Base-by-base conservation (phyloP, 352 stramenopile genomes). In the Blastocystis sp. region DNA sequence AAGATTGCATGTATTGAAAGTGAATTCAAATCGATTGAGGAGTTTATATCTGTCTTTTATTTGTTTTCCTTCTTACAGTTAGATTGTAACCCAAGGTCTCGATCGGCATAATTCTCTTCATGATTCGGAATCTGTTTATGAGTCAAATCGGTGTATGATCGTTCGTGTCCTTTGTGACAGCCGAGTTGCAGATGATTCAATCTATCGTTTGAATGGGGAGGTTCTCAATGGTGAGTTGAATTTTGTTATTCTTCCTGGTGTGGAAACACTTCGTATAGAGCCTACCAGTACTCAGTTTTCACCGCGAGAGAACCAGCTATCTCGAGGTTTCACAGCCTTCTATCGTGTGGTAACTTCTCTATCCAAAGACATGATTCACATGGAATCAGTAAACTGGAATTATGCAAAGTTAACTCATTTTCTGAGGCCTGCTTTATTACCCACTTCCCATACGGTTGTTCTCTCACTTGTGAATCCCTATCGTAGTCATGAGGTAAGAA, bases 91-190 rank as follows among this genome's bases (percentile, higher is more conserved):
- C 15, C 53, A 64, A 4, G 73, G 73, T 69, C 24, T 84, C 13
- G 37, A 37, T 30, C 73, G 73, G 19, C 40, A 30, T n/a, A 84
- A 84, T 57, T 53, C 17, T 24, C 24, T 68, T 9, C 44, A 51
- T 22, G 13, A 66, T 1, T 27, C 58, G 1, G 53, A 60, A 35
- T 42, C 48, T 2, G 30, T 44, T 13, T 84, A 84, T 56, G 48
- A 64, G 15, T 53, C 73, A 1, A 84, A 84, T 42, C 73, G 73
- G 22, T 69, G 24, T 5, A 33, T 84, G 42, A 44, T 84, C 48
- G 27, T 84, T n/a, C 73, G 73, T 48, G 35, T 84, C 17, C 51
- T 84, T 44, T 84, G 73, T 44, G 73, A 84, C 15, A 84, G 73
- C 24, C 73, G 73, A 17, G 24, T 37, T 44, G 30, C 44, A 1